Percentiles rank a stretch among this genome's conserved stretches.
These are phyloP conservation scores for Fagus crenata DNA, from an alignment of 306 rosid species.

Conservation along the genomic window DNA sequence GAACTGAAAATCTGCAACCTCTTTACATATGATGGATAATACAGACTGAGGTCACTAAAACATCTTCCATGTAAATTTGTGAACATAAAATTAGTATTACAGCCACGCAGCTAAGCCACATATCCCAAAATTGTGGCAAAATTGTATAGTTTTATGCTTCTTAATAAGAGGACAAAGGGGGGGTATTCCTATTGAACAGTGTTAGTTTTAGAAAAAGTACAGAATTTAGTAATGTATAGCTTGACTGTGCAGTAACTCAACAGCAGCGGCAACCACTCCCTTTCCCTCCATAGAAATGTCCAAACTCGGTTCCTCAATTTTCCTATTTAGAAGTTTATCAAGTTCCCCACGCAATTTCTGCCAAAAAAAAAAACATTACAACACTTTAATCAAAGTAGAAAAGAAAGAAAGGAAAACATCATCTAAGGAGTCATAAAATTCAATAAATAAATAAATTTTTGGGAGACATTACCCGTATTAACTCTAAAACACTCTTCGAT, in stretches of 20 bases:
- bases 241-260: conserved; percentile 78
- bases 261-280: conserved; percentile 78
- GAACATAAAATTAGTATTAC: background rate
- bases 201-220: background rate
- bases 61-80: background rate
- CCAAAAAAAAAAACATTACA: conserved; percentile 25
- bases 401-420: conserved; percentile 1
- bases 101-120: background rate
- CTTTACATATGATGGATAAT: background rate
- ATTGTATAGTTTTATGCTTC: background rate
- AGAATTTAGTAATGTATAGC: background rate
- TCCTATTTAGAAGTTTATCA: conserved; percentile 78
- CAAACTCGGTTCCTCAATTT: conserved; percentile 76
- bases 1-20: background rate
- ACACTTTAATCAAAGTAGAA: conserved; percentile 10
- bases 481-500: conserved; percentile 74
- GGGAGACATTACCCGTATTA: conserved; percentile 63
- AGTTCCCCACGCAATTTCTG: conserved; percentile 89
- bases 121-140: background rate
- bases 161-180: background rate
- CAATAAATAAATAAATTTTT: background rate
- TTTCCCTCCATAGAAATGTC: conserved; percentile 77
- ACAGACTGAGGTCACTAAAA: background rate
- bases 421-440: conserved; percentile 10
- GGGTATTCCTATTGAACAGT: no score